Evolutionary conservation across 2,329 filamentous ascomycete genomes (phyloP), one percentile per base, ranked within the genome.

Genomic region (Monilinia fructigena): DNA sequence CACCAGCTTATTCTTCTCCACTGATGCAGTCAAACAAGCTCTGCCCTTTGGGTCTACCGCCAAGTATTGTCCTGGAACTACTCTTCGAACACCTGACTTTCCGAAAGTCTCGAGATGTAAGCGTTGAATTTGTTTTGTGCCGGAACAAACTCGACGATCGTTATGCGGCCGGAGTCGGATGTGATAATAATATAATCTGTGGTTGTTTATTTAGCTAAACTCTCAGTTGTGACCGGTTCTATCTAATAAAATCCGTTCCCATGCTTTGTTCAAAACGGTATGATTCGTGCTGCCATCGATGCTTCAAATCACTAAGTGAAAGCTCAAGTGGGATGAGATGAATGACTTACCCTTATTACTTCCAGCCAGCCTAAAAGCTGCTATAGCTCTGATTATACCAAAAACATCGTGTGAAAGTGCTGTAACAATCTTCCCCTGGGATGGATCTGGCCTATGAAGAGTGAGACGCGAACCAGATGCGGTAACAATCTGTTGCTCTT

Each of bases 1-100:
- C 72, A 99, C 95, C 66, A 99, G 89, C 82, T 99, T 99, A 82
- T 98, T 99, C 85, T 99, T 99, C 81, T 99, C 96, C 65, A 94
- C 85, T 6, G 93, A 94, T 12, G 95, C 93, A 69, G 98, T 91
- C 76, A 99, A 84, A 76, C 94, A 97, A 65, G 96, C 96, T 80
- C 95, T 88, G 66, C 95, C 95, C 79, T 97, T 97, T 38, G 95
- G 95, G 75, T 99, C 95, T 63, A 92, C 92, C 8, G 94, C 95
- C 38, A 99, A 85, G 75, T 97, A 99, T 78, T 99, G 93, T 68
- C 96, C 95, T 2, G 96, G 95, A 55, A 99, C 87, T 48, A 98
- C 94, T 74, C 95, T 89, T 67, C 96, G 89, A 63, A 98, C 86
- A 48, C 95, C 96, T 10, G 95, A 98, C 79, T 99, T 99, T 72